phyloP scores from a whole-genome alignment of 768 basidiomycete genomes.

The Piloderma croceum region DNA sequence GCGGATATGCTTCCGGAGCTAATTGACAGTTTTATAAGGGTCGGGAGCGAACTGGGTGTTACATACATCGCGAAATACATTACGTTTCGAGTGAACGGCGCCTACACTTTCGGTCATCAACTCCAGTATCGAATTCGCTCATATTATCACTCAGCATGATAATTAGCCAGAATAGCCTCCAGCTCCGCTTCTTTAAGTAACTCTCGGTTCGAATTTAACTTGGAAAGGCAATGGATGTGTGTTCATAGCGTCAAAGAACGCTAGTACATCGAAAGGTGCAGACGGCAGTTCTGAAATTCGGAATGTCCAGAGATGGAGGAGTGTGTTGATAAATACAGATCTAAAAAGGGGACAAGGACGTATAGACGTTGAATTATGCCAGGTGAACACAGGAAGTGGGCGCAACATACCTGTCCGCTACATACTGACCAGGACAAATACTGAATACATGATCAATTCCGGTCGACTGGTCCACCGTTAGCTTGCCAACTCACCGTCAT shows the following conservation, averaged over 20 bases:
- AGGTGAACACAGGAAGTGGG: background rate
- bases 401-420: slow-evolving; percentile 16
- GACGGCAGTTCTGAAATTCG: slow-evolving; percentile 44
- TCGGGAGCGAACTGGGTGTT: too few species aligned
- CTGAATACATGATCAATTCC: slow-evolving; percentile 20
- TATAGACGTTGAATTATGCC: slow-evolving; percentile 1
- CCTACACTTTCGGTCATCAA: too few species aligned
- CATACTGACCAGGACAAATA: slow-evolving; percentile 61
- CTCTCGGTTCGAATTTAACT: slow-evolving; percentile 49
- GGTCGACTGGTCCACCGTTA: background rate
- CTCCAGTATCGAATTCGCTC: too few species aligned
- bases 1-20: too few species aligned
- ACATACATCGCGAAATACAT: too few species aligned
- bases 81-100: too few species aligned
- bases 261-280: slow-evolving; percentile 53
- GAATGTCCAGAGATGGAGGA: slow-evolving; percentile 64
- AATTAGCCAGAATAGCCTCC: too few species aligned
- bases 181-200: too few species aligned
- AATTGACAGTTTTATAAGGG: too few species aligned
- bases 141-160: too few species aligned
- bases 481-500: slow-evolving; percentile 18
- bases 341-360: slow-evolving; percentile 21
- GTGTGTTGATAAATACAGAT: slow-evolving; percentile 62
- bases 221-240: slow-evolving; percentile 60
- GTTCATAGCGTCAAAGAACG: slow-evolving; percentile 60